Base-by-base conservation (phyloP, 192 early-diverging fungal genomes). In the Linderina pennispora region DNA sequence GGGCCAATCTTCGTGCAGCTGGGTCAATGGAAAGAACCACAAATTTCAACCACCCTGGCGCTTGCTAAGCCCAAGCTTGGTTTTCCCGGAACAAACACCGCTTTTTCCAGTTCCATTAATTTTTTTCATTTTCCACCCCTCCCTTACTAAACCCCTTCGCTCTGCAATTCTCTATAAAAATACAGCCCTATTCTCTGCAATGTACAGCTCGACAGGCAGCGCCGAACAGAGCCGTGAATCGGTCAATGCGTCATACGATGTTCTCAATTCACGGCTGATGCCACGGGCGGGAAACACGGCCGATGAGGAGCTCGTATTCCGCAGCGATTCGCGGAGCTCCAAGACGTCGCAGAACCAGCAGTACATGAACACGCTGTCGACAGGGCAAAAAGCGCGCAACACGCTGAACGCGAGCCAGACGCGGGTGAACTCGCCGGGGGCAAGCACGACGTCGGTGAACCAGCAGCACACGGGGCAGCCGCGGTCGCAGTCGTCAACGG, bases 311-410 rank as follows among this genome's bases (percentile, higher is more conserved):
- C 47, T 69, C 5, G 65, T 69, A 50, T 69, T 69, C 33, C 58
- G 65, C 13, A 62, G 46, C 34, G 54, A 69, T 45, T 69, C 65
- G 41, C 50, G 47, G 21, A 22, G 46, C 50, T 69, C 65, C 46
- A 69, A 69, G 45, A 45, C 58, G 3, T 19, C 55, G 23, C 65
- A 62, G 50, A 69, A 69, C 65, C 65, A 69, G 46, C 47, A 40
- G 41, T 69, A 69, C 58, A 69, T 69, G 65, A 54, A 58, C 9
- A 62, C 65, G 24, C 49, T 69, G 46, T 57, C 58, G n/a, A 62
- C 65, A 4, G 58, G 65, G 21, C 65, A 69, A 22, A 62, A 62
- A 24, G 58, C 36, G 39, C 49, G 65, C 39, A 59, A 28, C 36
- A 60, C 64, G 11, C 11, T 59, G 39, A 38, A 25, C 11, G 51